These are phyloP conservation scores for Vitis hybrid DNA, from an alignment of 177 flowering plant species.

Conservation along the genomic window DNA sequence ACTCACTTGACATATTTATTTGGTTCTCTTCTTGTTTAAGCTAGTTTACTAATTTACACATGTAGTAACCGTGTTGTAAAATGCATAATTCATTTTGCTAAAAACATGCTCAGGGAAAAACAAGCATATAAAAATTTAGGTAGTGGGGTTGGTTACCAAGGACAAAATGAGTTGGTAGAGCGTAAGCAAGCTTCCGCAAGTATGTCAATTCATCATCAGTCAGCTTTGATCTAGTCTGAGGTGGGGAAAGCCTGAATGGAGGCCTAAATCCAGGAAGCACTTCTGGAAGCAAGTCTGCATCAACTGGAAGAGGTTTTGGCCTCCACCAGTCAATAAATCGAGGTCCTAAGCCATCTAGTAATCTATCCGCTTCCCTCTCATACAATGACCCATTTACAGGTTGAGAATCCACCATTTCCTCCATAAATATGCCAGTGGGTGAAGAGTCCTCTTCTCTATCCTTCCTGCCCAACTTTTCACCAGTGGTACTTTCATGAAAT, in stretches of 20 bases:
- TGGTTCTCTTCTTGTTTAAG: not conserved
- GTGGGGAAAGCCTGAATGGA: conserved; percentile 73
- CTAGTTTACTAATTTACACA: not conserved
- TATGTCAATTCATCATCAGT: conserved; percentile 78
- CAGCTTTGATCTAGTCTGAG: conserved; percentile 48
- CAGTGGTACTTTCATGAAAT: conserved; percentile 4
- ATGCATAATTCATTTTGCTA: not conserved
- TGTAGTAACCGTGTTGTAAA: no score
- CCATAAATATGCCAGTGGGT: conserved; percentile 14
- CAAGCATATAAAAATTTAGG: not conserved
- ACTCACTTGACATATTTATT: not conserved
- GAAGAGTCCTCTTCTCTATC: conserved; percentile 14
- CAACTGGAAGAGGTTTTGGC: conserved; percentile 90
- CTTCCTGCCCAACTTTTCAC: conserved; percentile 8
- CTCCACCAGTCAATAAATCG: conserved; percentile 96
- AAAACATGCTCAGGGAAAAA: not conserved
- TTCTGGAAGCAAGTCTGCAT: conserved; percentile 92
- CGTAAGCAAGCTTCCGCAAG: conserved; percentile 77
- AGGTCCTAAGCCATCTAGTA: conserved; percentile 93
- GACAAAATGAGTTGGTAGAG: conserved; percentile 89
- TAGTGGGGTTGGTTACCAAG: conserved; percentile 52
- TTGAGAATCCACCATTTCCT: conserved; percentile 12
- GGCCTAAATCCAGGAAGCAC: conserved; percentile 63
- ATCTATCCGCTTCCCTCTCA: conserved; percentile 86
- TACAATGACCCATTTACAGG: conserved; percentile 49